Percentiles rank a stretch among this genome's conserved stretches.
Conservation (phyloP, 306 rosid species). For the Gleditsia sinensis region DNA sequence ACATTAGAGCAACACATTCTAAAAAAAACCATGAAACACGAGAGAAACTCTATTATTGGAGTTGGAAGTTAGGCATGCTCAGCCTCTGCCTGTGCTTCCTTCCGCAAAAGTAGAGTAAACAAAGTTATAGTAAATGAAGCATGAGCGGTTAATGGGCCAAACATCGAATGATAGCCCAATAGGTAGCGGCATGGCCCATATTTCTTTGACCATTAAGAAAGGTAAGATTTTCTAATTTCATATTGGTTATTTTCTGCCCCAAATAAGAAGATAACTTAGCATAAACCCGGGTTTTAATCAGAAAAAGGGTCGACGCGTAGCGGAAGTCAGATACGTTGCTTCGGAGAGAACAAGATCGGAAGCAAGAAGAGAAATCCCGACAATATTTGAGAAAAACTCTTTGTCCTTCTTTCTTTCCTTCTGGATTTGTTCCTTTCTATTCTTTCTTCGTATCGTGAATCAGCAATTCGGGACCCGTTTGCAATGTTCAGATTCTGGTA, state of each 20-base stretch:
- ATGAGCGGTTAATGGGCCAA: not conserved
- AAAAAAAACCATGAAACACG: no score
- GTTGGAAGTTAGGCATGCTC: no score
- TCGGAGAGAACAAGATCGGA: not conserved
- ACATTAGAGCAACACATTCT: no score
- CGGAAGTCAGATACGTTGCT: not conserved
- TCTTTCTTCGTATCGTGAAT: conserved; percentile 14
- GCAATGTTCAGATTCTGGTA: conserved; percentile 81
- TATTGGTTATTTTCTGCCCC: not conserved
- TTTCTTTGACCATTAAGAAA: not conserved
- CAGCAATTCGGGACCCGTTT: conserved; percentile 11
- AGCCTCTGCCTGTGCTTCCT: no score
- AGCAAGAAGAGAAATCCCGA: not conserved
- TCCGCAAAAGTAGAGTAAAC: no score
- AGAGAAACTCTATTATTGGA: no score
- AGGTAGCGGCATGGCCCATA: not conserved
- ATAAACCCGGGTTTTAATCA: not conserved
- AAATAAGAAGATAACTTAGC: not conserved
- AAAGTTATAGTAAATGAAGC: no score
- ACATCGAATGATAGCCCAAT: not conserved
- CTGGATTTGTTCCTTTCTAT: conserved; percentile 6
- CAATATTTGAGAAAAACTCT: not conserved
- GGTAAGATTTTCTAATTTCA: not conserved
- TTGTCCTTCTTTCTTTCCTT: not conserved
- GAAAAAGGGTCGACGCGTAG: conserved; percentile 7